These are phyloP conservation scores for Fraxinus albicans DNA, from an alignment of 305 asterid species.

Conservation along the genomic window DNA sequence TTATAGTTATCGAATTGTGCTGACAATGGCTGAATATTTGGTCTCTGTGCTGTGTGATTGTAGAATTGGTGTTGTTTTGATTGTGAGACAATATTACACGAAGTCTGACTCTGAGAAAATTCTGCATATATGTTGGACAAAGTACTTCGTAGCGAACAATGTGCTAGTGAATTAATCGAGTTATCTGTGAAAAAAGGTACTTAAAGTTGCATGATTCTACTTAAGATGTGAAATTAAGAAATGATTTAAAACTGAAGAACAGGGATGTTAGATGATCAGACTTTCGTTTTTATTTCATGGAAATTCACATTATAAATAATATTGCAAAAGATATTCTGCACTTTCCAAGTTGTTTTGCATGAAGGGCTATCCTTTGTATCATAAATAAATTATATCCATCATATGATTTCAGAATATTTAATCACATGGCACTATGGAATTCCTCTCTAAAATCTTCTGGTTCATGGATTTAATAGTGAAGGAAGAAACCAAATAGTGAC, in stretches of 20 bases:
- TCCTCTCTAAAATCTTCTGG: neutral
- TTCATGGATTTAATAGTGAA: neutral
- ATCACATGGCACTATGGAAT: neutral
- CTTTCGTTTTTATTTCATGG: neutral
- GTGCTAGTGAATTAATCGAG: slow-evolving; percentile 5
- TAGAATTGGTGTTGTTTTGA: slow-evolving; percentile 10
- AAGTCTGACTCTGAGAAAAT: slow-evolving; percentile 12
- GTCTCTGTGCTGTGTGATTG: slow-evolving; percentile 12
- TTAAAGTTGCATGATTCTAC: neutral
- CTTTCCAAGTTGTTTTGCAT: neutral
- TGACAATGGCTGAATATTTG: slow-evolving; percentile 22
- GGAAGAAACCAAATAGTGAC: neutral
- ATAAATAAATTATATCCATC: neutral
- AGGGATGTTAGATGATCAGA: neutral
- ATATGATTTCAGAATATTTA: neutral
- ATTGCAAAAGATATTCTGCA: neutral
- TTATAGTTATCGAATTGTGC: slow-evolving; percentile 20
- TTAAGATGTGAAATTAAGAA: neutral
- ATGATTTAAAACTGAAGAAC: neutral
- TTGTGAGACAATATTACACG: slow-evolving; percentile 13
- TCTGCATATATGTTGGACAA: neutral
- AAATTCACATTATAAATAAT: neutral
- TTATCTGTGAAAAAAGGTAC: slow-evolving; percentile 10
- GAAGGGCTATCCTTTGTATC: neutral
- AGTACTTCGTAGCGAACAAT: neutral